Evolutionary conservation across 2,329 filamentous ascomycete species (phyloP).

Genomic region (Aspergillus sp.): DNA sequence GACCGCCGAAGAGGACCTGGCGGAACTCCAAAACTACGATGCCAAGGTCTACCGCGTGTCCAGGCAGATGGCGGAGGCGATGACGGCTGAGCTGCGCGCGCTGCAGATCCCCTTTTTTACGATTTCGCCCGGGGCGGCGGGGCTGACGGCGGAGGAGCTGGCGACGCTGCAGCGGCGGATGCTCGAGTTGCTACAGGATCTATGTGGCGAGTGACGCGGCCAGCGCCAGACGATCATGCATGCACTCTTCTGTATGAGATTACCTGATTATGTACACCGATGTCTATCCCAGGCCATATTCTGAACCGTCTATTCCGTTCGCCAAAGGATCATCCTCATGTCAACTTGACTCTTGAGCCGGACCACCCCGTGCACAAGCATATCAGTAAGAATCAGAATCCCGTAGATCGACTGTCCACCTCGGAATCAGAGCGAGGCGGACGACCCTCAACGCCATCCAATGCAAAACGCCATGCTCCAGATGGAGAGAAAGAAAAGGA

Average conservation of each 20-base stretch:
- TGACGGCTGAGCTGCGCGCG: conserved; percentile 54
- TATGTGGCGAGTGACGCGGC: conserved; percentile 38
- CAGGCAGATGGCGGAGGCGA: conserved; percentile 58
- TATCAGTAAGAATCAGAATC: too few relatives aligned
- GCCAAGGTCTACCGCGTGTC: conserved; percentile 62
- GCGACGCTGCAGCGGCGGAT: conserved; percentile 47
- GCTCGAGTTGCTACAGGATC: conserved; percentile 51
- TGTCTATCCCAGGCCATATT: conserved; percentile 12
- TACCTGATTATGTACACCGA: conserved; percentile 22
- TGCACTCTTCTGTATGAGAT: conserved; percentile 11
- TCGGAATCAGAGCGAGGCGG: neutral
- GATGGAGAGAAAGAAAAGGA: too few relatives aligned
- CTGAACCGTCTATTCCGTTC: conserved; percentile 17
- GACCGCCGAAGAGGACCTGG: conserved; percentile 49
- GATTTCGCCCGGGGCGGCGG: conserved; percentile 39
- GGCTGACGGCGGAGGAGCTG: conserved; percentile 18
- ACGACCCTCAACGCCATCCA: conserved; percentile 11
- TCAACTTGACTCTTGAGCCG: conserved; percentile 2
- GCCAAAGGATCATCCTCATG: conserved; percentile 11
- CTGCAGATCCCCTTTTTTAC: conserved; percentile 64
- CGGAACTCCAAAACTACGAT: conserved; percentile 60
- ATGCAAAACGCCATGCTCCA: conserved; percentile 13
- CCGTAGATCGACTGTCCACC: too few relatives aligned
- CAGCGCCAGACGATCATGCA: neutral
- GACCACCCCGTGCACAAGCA: too few relatives aligned